These are phyloP conservation scores for Lasiodiplodia citricola DNA, from an alignment of 2,329 filamentous ascomycete genomes.

Conservation along the genomic window DNA sequence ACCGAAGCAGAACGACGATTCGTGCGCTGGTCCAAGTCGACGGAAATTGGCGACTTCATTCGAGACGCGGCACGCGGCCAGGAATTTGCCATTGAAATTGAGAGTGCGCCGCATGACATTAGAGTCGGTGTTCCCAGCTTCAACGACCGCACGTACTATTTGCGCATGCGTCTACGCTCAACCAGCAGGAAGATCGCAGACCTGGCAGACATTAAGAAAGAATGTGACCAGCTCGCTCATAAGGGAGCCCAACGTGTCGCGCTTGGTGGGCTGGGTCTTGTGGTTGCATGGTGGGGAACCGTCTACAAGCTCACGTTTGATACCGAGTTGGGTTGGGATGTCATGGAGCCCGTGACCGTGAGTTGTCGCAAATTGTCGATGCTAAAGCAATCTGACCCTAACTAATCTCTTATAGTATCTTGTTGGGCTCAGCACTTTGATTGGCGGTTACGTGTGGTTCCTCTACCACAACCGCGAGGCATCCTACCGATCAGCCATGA, in stretches of 20 bases:
- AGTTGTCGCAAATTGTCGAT: conserved; percentile 26
- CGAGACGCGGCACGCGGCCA: conserved; percentile 83
- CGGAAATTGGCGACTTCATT: conserved; percentile 93
- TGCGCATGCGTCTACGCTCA: conserved; percentile 76
- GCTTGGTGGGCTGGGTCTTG: conserved; percentile 74
- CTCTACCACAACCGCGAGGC: conserved; percentile 90
- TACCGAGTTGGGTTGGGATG: conserved; percentile 85
- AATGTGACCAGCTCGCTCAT: conserved; percentile 81
- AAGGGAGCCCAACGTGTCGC: conserved; percentile 78
- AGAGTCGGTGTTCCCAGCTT: conserved; percentile 84
- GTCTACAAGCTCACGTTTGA: conserved; percentile 73
- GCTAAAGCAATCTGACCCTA: background rate
- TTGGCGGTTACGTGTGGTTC: conserved; percentile 93
- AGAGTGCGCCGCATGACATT: conserved; percentile 71
- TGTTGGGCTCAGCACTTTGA: conserved; percentile 82
- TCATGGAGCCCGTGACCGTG: conserved; percentile 83
- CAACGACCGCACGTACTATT: conserved; percentile 86
- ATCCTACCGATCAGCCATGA: conserved; percentile 83
- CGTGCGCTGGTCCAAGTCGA: conserved; percentile 86
- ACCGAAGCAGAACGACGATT: conserved; percentile 63
- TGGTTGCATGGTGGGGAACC: conserved; percentile 79
- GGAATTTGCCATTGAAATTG: conserved; percentile 84
- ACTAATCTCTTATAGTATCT: conserved; percentile 61
- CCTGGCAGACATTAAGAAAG: conserved; percentile 75
- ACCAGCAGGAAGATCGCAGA: conserved; percentile 70